Evolutionary conservation across 805 yeast species (phyloP).

Genomic region (Lipomyces anomalus): DNA sequence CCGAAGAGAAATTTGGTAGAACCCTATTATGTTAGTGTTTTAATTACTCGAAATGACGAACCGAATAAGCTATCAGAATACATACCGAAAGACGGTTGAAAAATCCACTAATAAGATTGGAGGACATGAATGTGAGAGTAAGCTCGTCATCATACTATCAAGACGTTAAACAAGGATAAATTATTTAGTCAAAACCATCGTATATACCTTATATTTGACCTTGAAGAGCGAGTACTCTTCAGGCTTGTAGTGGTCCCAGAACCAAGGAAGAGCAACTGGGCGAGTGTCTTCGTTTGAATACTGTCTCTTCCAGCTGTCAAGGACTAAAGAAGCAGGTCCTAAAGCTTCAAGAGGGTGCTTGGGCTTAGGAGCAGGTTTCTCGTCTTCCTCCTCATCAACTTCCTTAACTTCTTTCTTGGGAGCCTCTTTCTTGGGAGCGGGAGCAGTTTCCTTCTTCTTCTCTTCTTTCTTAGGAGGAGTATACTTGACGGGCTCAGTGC

Average conservation of each 20-base stretch:
- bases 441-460: no score
- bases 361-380: slow-evolving; percentile 44
- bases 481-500: slow-evolving; percentile 60
- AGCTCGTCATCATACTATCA: slow-evolving; percentile 97
- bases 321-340: slow-evolving; percentile 60
- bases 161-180: no score
- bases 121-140: slow-evolving; percentile 95
- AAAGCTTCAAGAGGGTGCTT: slow-evolving; percentile 87
- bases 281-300: slow-evolving; percentile 98
- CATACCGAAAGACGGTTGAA: slow-evolving; percentile 90
- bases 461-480: slow-evolving; percentile 57
- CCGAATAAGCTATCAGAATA: no score
- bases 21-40: no score
- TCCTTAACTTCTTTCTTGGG: slow-evolving; percentile 35
- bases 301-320: slow-evolving; percentile 93
- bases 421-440: slow-evolving; percentile 26
- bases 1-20: slow-evolving; percentile 95
- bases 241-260: slow-evolving; percentile 93
- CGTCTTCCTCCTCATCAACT: slow-evolving; percentile 41
- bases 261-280: slow-evolving; percentile 90
- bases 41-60: no score
- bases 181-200: no score
- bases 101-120: slow-evolving; percentile 97
- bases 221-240: slow-evolving; percentile 92
- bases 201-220: slow-evolving; percentile 94